Percentiles rank a stretch among this genome's conserved stretches.
phyloP scores from a whole-genome alignment of 2,329 filamentous ascomycete species.

The Cordyceps fumosorosea region DNA sequence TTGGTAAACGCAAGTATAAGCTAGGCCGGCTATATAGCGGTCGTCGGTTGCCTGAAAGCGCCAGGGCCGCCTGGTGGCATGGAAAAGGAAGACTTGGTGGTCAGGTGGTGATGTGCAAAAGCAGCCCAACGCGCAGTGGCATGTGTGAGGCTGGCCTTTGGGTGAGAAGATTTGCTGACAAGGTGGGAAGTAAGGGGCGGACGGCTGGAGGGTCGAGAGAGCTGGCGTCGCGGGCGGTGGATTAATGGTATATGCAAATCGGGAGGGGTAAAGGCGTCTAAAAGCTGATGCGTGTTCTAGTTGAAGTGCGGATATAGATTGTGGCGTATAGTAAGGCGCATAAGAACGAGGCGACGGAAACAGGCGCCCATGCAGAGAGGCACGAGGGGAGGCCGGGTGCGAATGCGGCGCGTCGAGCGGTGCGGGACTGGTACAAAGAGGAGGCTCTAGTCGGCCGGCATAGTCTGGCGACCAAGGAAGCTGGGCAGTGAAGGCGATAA shows the following conservation, averaged over 20 bases:
- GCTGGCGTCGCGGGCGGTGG: neutral
- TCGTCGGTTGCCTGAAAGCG: constrained; percentile 12
- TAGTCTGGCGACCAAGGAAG: neutral
- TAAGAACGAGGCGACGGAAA: constrained; percentile 1
- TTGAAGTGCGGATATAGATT: neutral
- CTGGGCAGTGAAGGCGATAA: neutral
- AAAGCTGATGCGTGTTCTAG: constrained; percentile 5
- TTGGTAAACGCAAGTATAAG: constrained; percentile 12
- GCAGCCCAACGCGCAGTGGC: neutral
- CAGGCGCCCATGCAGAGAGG: neutral
- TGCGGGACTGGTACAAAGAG: neutral
- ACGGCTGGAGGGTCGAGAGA: neutral
- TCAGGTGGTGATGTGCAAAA: neutral
- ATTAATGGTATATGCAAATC: neutral
- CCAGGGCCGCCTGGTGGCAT: constrained; percentile 5
- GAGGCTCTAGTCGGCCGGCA: constrained; percentile 4
- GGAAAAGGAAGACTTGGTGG: neutral
- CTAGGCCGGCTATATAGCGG: neutral
- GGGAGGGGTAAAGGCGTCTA: constrained; percentile 2
- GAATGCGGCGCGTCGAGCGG: neutral
- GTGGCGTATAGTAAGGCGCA: constrained; percentile 1
- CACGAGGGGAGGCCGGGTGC: neutral
- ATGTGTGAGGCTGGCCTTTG: neutral
- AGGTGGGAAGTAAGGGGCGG: neutral
- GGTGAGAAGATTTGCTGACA: neutral